phyloP scores from a whole-genome alignment of 495 filamentous ascomycete species.

The Pseudomonodictys pantanalensis region DNA sequence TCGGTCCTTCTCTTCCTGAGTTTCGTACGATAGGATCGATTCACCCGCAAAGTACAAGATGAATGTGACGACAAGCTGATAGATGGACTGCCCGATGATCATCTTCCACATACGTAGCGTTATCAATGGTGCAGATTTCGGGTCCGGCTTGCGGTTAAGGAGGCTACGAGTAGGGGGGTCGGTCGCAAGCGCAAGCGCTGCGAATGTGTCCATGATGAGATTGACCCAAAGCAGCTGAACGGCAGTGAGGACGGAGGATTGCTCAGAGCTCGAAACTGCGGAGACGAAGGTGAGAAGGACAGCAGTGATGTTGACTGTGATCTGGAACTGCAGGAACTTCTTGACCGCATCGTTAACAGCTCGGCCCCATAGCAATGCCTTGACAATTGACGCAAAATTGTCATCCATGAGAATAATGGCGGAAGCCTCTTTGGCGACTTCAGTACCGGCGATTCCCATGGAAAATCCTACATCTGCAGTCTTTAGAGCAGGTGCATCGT shows the following conservation, averaged over 20 bases:
- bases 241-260: constrained; percentile 74
- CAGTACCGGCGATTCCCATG: constrained; percentile 88
- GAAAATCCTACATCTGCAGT: constrained; percentile 87
- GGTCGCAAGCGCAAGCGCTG: constrained; percentile 85
- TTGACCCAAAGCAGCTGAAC: constrained; percentile 92
- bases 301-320: constrained; percentile 88
- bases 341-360: constrained; percentile 86
- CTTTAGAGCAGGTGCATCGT: constrained; percentile 85
- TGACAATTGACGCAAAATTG: constrained; percentile 87
- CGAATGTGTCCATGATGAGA: constrained; percentile 94
- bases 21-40: constrained; percentile 58
- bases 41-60: constrained; percentile 71
- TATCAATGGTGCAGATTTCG: constrained; percentile 73
- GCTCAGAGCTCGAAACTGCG: constrained; percentile 61
- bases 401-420: constrained; percentile 93
- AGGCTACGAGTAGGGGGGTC: constrained; percentile 71
- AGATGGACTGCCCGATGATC: constrained; percentile 83
- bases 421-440: constrained; percentile 92
- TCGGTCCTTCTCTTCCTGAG: constrained; percentile 40
- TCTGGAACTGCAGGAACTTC: constrained; percentile 91
- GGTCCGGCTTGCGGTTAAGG: constrained; percentile 71
- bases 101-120: constrained; percentile 89
- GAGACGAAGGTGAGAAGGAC: constrained; percentile 82
- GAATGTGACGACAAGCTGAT: constrained; percentile 75
- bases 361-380: constrained; percentile 83